phyloP scores from a whole-genome alignment of 202 grass and related monocot genomes.

The Zoysia matrella region DNA sequence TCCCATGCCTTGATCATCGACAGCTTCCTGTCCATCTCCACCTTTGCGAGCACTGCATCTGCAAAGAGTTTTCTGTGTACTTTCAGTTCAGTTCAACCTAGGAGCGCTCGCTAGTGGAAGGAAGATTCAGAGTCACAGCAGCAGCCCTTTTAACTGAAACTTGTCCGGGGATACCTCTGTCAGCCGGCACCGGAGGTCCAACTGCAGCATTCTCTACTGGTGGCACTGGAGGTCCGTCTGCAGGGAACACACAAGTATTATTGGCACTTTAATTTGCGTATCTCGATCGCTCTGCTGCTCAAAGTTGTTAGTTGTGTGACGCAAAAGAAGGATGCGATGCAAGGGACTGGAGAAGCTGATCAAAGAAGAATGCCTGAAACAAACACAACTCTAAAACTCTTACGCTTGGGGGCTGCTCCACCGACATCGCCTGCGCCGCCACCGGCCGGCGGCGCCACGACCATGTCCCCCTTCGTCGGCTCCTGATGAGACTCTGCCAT shows the following conservation, averaged over 20 bases:
- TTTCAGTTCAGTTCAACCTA: neutral
- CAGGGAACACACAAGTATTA: too few relatives aligned
- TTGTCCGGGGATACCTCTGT: too few relatives aligned
- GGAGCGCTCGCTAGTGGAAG: too few relatives aligned
- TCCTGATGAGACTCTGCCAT: conserved; percentile 11
- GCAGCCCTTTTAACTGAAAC: neutral
- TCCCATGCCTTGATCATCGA: conserved; percentile 76
- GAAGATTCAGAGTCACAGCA: neutral
- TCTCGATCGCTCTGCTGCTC: too few relatives aligned
- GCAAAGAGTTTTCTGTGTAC: neutral
- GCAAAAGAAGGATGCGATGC: too few relatives aligned
- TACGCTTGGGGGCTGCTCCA: conserved; percentile 19
- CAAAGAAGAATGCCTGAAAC: too few relatives aligned
- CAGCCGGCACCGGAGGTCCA: too few relatives aligned
- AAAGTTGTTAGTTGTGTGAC: too few relatives aligned
- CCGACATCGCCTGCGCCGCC: conserved; percentile 19
- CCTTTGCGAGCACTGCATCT: conserved; percentile 57
- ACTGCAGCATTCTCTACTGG: too few relatives aligned
- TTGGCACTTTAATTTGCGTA: too few relatives aligned
- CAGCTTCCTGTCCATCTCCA: conserved; percentile 65
- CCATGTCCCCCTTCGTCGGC: neutral
- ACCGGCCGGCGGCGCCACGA: conserved; percentile 15
- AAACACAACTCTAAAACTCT: neutral
- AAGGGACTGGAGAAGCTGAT: too few relatives aligned
- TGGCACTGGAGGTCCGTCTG: too few relatives aligned